Base-by-base conservation (phyloP, 148 eudicot species). In the Nepenthes gracilis region DNA sequence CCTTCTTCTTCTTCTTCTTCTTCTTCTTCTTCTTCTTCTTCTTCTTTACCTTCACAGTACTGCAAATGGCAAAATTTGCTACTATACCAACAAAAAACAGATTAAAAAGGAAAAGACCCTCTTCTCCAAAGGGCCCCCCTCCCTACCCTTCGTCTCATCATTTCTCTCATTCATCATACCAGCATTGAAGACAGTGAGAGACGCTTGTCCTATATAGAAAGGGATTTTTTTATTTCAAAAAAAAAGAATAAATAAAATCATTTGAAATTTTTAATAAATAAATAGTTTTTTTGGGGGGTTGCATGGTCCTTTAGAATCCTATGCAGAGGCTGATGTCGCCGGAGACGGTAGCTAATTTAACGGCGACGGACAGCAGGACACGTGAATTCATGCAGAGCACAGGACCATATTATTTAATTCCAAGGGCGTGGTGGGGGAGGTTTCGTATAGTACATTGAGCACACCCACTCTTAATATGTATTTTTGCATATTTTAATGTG, bases 111-210 rank as follows among this genome's bases (percentile, higher is more conserved):
- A 23, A 40, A 40, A 40, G 8, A 52, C 32, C 32, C 8, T 14
- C 55, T 32, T 32, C 55, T 6, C 12, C 23, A 23, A 23, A 23
- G 23, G 23, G 23, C 23, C 45, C 45, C 8, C 45, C 6, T 4
- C 45, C 45, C 45, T 40, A 40, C 8, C 4, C 45, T 32, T 6
- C 52, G 36, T 12, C 13, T 35, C 34, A 11, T 6, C 66, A 67
- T 74, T 78, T 75, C 78, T 73, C 80, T 69, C 65, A 68, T 77
- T 79, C 78, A 85, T 81, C 68, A 77, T 23, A 23, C 23, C 23
- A 0, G 23, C 23, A 23, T 23, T 23, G 23, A 23, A 23, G 23
- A 23, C 0, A 23, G 23, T 0, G 23, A 23, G 75, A 8, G 70
- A 65, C 60, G 3, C 77, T 81, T 85, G 90, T 85, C 86, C 57